Evolutionary conservation across 371 early-diverging fungal genomes (phyloP).

Genomic region (Lichtheimia ornata): DNA sequence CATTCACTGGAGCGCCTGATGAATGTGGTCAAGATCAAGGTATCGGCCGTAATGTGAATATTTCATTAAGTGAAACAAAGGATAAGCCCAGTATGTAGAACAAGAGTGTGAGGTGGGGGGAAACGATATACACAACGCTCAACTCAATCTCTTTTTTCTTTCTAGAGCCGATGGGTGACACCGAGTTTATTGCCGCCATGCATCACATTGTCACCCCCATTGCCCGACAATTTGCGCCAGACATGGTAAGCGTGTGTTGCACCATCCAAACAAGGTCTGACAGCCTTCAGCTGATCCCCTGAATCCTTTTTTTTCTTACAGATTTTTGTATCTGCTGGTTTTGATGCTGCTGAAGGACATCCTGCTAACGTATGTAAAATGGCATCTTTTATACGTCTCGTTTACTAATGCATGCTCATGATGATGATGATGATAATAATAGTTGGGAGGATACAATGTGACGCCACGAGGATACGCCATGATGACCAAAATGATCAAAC

Average conservation of each 20-base stretch:
- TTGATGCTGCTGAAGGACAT: constrained; percentile 67
- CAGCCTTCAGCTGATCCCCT: not conserved
- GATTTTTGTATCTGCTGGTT: constrained; percentile 68
- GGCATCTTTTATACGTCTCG: too few relatives aligned
- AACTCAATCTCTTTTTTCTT: not conserved
- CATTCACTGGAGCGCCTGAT: constrained; percentile 55
- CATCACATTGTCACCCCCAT: constrained; percentile 62
- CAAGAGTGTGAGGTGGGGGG: constrained; percentile 4
- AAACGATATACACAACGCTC: not conserved
- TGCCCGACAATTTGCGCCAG: constrained; percentile 58
- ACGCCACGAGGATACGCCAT: constrained; percentile 59
- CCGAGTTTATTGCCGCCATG: constrained; percentile 64
- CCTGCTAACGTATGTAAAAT: constrained; percentile 53
- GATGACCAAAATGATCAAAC: constrained; percentile 57
- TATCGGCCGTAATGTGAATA: constrained; percentile 59
- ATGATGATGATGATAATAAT: too few relatives aligned
- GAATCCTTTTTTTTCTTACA: not conserved
- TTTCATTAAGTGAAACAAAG: constrained; percentile 47
- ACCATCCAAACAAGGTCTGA: not conserved
- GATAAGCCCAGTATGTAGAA: constrained; percentile 50
- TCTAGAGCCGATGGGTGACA: constrained; percentile 62
- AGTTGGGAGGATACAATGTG: constrained; percentile 62
- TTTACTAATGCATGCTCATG: not conserved
- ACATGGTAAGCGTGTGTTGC: constrained; percentile 41
- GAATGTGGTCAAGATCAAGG: constrained; percentile 57